Base-by-base conservation (phyloP, 2,329 filamentous ascomycete species). In the Penicillium oxalicum region DNA sequence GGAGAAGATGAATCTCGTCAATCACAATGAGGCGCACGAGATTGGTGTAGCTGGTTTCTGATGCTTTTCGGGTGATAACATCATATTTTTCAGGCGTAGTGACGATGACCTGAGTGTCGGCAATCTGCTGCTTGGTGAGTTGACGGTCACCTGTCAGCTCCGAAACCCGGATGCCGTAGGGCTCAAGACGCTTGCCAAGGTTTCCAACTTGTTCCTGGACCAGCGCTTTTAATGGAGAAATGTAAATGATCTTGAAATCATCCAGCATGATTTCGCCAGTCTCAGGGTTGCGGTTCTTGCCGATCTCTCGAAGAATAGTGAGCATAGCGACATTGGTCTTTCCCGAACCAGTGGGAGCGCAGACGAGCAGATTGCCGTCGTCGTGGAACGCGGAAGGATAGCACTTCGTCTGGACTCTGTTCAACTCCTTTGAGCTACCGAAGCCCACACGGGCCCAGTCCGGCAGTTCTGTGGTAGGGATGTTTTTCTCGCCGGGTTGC, bases 271-370 rank as follows among this genome's bases (percentile, higher is more conserved):
- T 93, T 52, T 94, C 87, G n/a, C 93, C 93, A 0, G 89, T 95
- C 54, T 86, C 77, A 0, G 87, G 82, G 62, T 98, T 86, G 49
- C 91, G 82, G 65, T 98, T 86, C 75, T 97, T 98, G 52, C 93
- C 93, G 64, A 98, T 90, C 68, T 98, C 94, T 54, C 91, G 88
- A 35, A 98, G 78, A 64, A 98, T 97, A 2, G 91, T 86, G 54
- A 98, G 77, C 91, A 98, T 97, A 37, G 91, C 91, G 44, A 98
- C 93, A 63, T 98, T 98, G 1, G 93, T 98, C 74, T 98, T 98
- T 65, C 93, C 93, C 67, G 90, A 95, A 58, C 93, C 93, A 43
- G 93, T 98, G 1, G 93, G 93, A 5, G 93, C 94, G 68, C 93
- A 98, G 64, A 98, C 86, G 48, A 98, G 84, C 88, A 98, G 90